Evolutionary conservation across 129 eudicot genomes (phyloP).

Genomic region (Artemisia tridentata): DNA sequence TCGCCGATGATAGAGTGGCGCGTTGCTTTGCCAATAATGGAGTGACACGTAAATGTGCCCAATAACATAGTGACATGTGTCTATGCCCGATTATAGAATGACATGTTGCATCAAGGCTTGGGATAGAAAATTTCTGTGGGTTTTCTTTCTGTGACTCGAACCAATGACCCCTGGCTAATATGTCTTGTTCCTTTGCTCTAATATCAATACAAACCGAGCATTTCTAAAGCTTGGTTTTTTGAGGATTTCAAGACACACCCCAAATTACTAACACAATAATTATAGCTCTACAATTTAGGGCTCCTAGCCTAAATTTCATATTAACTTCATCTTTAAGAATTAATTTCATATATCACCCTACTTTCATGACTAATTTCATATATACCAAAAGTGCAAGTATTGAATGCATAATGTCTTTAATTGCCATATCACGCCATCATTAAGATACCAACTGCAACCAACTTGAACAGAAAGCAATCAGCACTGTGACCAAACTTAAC

Average conservation of each 20-base stretch:
- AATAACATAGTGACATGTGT: not conserved
- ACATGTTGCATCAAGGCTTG: not conserved
- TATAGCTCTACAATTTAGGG: constrained; percentile 9
- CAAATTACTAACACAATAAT: constrained; percentile 11
- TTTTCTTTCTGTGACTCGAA: not conserved
- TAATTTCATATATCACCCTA: too few relatives aligned
- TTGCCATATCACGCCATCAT: not conserved
- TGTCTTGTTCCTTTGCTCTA: constrained; percentile 2
- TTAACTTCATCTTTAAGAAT: too few relatives aligned
- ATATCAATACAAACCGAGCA: not conserved
- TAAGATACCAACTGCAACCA: constrained; percentile 11
- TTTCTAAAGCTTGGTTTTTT: not conserved
- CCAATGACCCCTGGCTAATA: not conserved
- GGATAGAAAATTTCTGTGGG: not conserved
- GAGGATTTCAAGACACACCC: not conserved
- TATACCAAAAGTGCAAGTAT: too few relatives aligned
- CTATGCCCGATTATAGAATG: not conserved
- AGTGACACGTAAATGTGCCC: constrained; percentile 1
- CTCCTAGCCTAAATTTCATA: constrained; percentile 16
- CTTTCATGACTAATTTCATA: too few relatives aligned
- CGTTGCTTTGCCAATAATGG: not conserved
- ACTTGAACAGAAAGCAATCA: constrained; percentile 9
- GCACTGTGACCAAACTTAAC: not conserved
- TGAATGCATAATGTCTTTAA: too few relatives aligned
- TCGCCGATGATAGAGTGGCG: not conserved